These are phyloP conservation scores for Candida labiduridarum DNA, from an alignment of 1,139 yeast genomes.

Conservation along the genomic window DNA sequence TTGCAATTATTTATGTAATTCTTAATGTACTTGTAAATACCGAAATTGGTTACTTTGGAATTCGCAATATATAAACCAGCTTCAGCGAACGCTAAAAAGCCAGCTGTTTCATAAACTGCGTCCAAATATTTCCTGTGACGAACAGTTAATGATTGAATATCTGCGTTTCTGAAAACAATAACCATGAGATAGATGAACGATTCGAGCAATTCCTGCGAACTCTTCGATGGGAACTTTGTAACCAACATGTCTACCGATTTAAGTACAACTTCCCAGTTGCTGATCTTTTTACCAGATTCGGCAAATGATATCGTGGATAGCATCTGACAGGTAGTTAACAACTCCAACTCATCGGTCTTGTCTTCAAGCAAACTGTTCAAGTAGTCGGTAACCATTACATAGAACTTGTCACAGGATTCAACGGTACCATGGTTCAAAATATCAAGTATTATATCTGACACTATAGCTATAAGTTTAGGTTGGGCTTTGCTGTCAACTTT, in stretches of 20 bases:
- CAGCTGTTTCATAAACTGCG: slow-evolving; percentile 32
- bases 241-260: slow-evolving; percentile 18
- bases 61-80: slow-evolving; percentile 43
- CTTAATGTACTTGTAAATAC: slow-evolving; percentile 48
- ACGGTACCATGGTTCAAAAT: slow-evolving; percentile 63
- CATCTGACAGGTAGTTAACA: slow-evolving; percentile 29
- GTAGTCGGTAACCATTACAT: slow-evolving; percentile 34
- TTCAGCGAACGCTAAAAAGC: slow-evolving; percentile 54
- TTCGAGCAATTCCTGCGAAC: slow-evolving; percentile 22
- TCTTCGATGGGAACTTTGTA: slow-evolving; percentile 10
- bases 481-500: slow-evolving; percentile 15
- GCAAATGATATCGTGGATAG: slow-evolving; percentile 55
- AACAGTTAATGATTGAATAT: slow-evolving; percentile 50
- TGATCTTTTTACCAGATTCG: slow-evolving; percentile 67
- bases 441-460: slow-evolving; percentile 61
- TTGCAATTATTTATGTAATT: slow-evolving; percentile 43
- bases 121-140: slow-evolving; percentile 47
- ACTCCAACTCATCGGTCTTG: slow-evolving; percentile 12
- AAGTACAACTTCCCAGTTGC: slow-evolving; percentile 41
- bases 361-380: slow-evolving; percentile 19
- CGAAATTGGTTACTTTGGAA: slow-evolving; percentile 51
- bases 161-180: slow-evolving; percentile 61
- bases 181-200: slow-evolving; percentile 46
- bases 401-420: slow-evolving; percentile 54
- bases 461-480: slow-evolving; percentile 37